phyloP scores from a whole-genome alignment of 2,329 filamentous ascomycete species.

The Colletotrichum viniferum region DNA sequence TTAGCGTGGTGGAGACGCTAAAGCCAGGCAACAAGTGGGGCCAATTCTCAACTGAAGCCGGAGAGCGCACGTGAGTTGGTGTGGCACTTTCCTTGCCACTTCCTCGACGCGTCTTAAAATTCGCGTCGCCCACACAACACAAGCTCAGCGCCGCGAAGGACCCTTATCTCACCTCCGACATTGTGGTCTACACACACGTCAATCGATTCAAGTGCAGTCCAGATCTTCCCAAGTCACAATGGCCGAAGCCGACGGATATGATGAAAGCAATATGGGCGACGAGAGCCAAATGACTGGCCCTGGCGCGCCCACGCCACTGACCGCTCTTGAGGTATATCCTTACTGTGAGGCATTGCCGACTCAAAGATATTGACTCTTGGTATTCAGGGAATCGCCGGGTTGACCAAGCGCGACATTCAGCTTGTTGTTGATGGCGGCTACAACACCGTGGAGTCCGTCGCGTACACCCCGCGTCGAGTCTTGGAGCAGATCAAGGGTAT shows the following conservation, averaged over 20 bases:
- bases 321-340: conserved; percentile 77
- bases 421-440: conserved; percentile 89
- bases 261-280: conserved; percentile 69
- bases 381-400: conserved; percentile 77
- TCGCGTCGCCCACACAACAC: not conserved
- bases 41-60: not conserved
- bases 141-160: not conserved
- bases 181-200: not conserved
- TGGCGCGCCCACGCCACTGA: conserved; percentile 90
- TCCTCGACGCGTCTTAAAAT: conserved; percentile 35
- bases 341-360: not conserved
- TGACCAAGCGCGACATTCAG: conserved; percentile 96
- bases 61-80: conserved; percentile 42
- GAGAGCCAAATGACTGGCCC: conserved; percentile 79
- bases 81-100: conserved; percentile 31
- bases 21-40: conserved; percentile 7
- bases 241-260: conserved; percentile 64
- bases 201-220: not conserved
- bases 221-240: conserved; percentile 31
- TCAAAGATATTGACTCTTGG: not conserved
- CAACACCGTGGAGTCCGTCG: conserved; percentile 94
- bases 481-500: conserved; percentile 98
- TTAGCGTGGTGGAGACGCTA: not conserved
- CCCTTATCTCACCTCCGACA: not conserved
- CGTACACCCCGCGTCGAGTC: conserved; percentile 83